Base-by-base conservation (phyloP, 2,329 filamentous ascomycete species). In the Botryotinia calthae region DNA sequence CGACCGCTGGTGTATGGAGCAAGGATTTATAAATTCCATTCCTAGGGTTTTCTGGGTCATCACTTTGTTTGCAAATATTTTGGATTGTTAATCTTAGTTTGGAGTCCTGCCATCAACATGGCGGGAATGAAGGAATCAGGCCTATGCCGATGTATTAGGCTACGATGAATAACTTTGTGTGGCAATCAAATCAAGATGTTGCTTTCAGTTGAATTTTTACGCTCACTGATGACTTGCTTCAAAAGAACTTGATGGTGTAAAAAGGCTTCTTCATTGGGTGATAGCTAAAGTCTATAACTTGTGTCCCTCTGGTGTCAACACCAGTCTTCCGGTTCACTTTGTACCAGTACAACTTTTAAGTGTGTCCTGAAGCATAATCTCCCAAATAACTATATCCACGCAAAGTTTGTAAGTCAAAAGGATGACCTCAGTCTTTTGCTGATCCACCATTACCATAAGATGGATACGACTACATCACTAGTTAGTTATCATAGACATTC, bases 191-290 rank as follows among this genome's bases (percentile, higher is more conserved):
- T 42, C 16, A 48, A 20, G 18, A 8, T 70, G 1, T 28, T 61
- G 12, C 67, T 72, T 25, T 73, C 72, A 9, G 75, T 77, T 1
- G 72, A 72, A n/a, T 63, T 46, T 25, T 12, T 7, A 7, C 31
- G 16, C 7, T 42, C 56, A 54, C 12, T n/a, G 0, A n/a, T 16
- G 25, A 2, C 10, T 1, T n/a, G 10, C 25, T 14, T 14, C 48
- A 51, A 18, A 67, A 25, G 9, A 10, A 56, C 5, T 34, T 16
- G 1, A 31, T 3, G 12, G 20, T 42, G 4, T n/a, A 40, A 1
- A 25, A 14, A 46, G 9, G 0, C 22, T 31, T 8, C 28, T 4
- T 48, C 7, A 34, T n/a, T 48, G 1, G 2, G 6, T 48, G 10
- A 48, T 28, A 6, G 16, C 18, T 2, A 34, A n/a, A 25, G 20